Percentiles rank a stretch among this genome's conserved stretches.
Conservation (phyloP, 129 eudicot species). For the Chrysanthemum makinoi region DNA sequence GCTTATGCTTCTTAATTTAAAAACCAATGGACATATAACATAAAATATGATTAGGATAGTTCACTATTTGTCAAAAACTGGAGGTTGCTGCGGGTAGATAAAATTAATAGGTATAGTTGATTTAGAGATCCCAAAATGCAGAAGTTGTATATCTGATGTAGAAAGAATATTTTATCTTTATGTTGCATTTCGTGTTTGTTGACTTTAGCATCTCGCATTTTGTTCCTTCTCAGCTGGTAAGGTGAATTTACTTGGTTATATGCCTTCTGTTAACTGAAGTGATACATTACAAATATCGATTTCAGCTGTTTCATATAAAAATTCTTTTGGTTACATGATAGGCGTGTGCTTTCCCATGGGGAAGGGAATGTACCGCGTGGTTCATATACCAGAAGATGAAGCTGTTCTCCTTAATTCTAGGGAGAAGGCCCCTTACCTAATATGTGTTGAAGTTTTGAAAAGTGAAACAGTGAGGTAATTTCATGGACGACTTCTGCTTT, state of each 20-base stretch:
- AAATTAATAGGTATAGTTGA: too few species aligned
- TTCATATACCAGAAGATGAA: conserved; percentile 97
- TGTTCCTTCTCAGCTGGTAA: conserved; percentile 11
- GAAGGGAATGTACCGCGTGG: conserved; percentile 88
- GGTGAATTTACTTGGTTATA: conserved; percentile 15
- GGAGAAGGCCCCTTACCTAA: conserved; percentile 95
- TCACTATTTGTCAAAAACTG: background rate
- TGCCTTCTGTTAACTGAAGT: conserved; percentile 12
- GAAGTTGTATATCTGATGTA: too few species aligned
- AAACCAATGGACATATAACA: background rate
- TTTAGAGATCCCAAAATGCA: too few species aligned
- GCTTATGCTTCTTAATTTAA: background rate
- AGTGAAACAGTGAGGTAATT: conserved; percentile 78
- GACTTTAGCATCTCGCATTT: background rate
- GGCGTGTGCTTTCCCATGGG: conserved; percentile 98
- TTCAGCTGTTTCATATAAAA: conserved; percentile 16
- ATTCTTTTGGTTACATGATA: conserved; percentile 20
- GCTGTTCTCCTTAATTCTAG: conserved; percentile 94
- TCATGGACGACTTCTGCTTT: conserved; percentile 6
- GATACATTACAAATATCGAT: conserved; percentile 1
- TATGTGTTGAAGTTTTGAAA: conserved; percentile 88
- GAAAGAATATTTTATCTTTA: background rate
- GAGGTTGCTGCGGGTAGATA: too few species aligned
- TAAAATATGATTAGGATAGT: background rate
- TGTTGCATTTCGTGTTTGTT: conserved; percentile 3